Percentiles rank a stretch among this genome's conserved stretches.
Conservation (phyloP, 2,329 filamentous ascomycete species). For the Phyllosticta citribraziliensis region DNA sequence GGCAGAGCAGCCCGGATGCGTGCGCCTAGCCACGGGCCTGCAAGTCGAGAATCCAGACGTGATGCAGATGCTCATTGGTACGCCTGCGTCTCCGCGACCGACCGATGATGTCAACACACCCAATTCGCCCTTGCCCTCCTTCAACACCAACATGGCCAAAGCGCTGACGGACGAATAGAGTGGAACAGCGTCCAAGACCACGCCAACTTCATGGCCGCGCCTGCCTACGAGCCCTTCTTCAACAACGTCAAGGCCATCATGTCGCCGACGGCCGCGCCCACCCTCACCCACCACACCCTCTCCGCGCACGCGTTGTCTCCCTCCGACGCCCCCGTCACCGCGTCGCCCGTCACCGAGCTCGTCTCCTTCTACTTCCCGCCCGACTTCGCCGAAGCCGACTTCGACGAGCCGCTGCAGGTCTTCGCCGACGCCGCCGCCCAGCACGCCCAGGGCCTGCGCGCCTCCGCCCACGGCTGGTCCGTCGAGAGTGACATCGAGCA, state of each 20-base stretch:
- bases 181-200: slow-evolving; percentile 35
- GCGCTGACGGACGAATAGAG: slow-evolving; percentile 20
- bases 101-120: not conserved
- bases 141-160: not conserved
- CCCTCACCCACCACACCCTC: slow-evolving; percentile 28
- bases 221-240: slow-evolving; percentile 30
- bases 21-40: slow-evolving; percentile 26
- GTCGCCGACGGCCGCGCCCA: slow-evolving; percentile 18
- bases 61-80: slow-evolving; percentile 33
- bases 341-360: slow-evolving; percentile 33
- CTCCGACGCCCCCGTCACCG: slow-evolving; percentile 30
- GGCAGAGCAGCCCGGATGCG: slow-evolving; percentile 26
- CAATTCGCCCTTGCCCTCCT: not conserved
- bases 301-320: slow-evolving; percentile 16
- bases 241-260: slow-evolving; percentile 17
- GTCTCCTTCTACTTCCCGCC: slow-evolving; percentile 34
- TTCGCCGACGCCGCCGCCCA: slow-evolving; percentile 29
- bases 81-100: slow-evolving; percentile 9
- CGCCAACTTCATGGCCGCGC: slow-evolving; percentile 28
- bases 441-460: slow-evolving; percentile 20
- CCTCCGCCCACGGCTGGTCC: slow-evolving; percentile 26
- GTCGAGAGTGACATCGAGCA: slow-evolving; percentile 18
- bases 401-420: slow-evolving; percentile 25
- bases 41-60: slow-evolving; percentile 30
- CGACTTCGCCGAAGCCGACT: slow-evolving; percentile 18